Conservation (phyloP, 768 basidiomycete genomes). For the Kondoa malvinella region DNA sequence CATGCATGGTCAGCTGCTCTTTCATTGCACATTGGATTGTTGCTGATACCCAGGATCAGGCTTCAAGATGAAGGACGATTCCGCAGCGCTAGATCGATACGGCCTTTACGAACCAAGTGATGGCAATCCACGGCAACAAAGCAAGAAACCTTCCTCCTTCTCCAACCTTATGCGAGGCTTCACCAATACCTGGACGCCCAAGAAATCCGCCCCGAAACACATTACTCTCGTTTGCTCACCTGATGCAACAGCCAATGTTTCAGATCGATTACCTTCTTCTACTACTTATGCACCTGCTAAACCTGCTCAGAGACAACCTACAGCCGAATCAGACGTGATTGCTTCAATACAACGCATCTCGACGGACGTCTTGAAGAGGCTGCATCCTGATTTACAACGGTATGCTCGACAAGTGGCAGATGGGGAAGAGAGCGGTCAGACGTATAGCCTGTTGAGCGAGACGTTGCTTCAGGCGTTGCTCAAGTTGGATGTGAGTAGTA, state of each 20-base stretch:
- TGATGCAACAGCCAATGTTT: not conserved
- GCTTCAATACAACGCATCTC: not conserved
- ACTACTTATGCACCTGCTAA: not conserved
- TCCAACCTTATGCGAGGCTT: conserved; percentile 4
- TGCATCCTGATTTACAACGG: not conserved
- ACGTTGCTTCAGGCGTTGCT: conserved; percentile 5
- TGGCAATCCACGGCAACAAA: not conserved
- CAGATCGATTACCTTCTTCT: not conserved
- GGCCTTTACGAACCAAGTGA: not conserved
- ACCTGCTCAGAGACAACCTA: not conserved
- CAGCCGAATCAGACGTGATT: not conserved
- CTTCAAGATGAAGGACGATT: conserved; percentile 8
- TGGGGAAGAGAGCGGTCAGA: not conserved
- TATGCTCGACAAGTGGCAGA: not conserved
- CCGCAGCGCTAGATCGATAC: not conserved
- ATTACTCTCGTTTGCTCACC: not conserved
- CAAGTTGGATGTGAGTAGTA: not conserved
- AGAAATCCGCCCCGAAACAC: not conserved
- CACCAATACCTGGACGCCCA: not conserved
- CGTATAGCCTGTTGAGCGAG: not conserved
- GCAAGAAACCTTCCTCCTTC: not conserved
- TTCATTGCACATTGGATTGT: not conserved
- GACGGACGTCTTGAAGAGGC: not conserved
- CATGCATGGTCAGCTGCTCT: not conserved
- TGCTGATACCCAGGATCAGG: not conserved